These are phyloP conservation scores for Nymphaea thermarum DNA, from an alignment of 164 flowering plant species.

Conservation along the genomic window DNA sequence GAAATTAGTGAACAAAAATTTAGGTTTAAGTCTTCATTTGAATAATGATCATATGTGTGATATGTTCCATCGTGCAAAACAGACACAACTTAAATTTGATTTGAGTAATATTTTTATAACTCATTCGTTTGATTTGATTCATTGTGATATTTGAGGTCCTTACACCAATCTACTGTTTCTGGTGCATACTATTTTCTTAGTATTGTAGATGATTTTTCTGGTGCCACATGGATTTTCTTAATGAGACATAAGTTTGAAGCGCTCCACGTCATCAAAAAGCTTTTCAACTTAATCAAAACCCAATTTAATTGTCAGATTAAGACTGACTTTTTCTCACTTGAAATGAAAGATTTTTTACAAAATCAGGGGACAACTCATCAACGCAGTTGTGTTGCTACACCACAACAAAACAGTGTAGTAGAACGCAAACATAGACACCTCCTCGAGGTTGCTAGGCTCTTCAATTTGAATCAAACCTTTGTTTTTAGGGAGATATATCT, in stretches of 20 bases:
- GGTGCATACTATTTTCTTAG: not conserved
- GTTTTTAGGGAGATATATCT: not conserved
- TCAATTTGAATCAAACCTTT: not conserved
- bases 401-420: slow-evolving; percentile 1
- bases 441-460: not conserved
- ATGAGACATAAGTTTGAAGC: not conserved
- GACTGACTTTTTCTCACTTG: not conserved
- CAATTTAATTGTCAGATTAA: not conserved
- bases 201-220: not conserved
- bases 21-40: not conserved
- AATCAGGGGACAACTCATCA: not conserved
- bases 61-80: not conserved
- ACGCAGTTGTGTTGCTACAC: not conserved
- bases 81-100: not conserved
- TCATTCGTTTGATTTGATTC: not conserved
- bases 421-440: not conserved
- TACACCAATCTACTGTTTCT: not conserved
- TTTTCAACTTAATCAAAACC: not conserved
- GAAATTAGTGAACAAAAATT: not conserved
- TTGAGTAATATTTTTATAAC: not conserved
- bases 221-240: not conserved
- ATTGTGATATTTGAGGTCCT: not conserved
- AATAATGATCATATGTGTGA: not conserved
- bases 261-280: not conserved
- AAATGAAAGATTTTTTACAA: not conserved